These are phyloP conservation scores for Lactifluus pinguis DNA, from an alignment of 768 basidiomycete species.

Conservation along the genomic window DNA sequence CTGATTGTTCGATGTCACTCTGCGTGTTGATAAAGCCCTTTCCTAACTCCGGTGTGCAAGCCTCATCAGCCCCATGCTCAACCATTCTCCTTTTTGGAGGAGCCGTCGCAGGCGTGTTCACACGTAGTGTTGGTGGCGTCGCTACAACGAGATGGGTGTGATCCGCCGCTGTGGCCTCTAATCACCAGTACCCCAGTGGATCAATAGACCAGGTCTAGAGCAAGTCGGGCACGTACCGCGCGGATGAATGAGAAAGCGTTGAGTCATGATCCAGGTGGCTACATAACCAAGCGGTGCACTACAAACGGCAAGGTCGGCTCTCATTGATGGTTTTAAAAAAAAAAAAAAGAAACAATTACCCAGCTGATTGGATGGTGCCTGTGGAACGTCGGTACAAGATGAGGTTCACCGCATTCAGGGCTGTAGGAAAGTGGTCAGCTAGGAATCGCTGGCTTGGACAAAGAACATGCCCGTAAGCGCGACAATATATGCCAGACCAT, in stretches of 20 bases:
- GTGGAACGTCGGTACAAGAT: conserved; percentile 21
- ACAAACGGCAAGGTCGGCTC: neutral
- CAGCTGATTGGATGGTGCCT: conserved; percentile 19
- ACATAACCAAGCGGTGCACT: conserved; percentile 28
- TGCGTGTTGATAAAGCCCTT: neutral
- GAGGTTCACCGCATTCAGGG: conserved; percentile 19
- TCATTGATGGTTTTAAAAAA: neutral
- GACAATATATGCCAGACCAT: too few relatives aligned
- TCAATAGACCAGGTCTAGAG: neutral
- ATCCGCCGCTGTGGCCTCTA: neutral
- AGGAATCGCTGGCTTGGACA: too few relatives aligned
- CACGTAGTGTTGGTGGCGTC: neutral
- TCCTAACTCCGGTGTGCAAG: neutral
- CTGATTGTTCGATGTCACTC: neutral
- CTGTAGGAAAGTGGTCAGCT: too few relatives aligned
- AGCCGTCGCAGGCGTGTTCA: neutral
- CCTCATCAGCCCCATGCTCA: neutral
- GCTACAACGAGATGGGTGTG: neutral
- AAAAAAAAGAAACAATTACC: neutral
- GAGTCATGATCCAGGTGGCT: conserved; percentile 30
- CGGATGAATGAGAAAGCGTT: conserved; percentile 29
- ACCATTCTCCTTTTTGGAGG: neutral
- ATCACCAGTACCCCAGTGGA: neutral
- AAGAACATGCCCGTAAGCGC: too few relatives aligned
- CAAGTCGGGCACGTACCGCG: conserved; percentile 20